Evolutionary conservation across 768 basidiomycete species (phyloP).

Genomic region (Leccinellum rugosiceps): DNA sequence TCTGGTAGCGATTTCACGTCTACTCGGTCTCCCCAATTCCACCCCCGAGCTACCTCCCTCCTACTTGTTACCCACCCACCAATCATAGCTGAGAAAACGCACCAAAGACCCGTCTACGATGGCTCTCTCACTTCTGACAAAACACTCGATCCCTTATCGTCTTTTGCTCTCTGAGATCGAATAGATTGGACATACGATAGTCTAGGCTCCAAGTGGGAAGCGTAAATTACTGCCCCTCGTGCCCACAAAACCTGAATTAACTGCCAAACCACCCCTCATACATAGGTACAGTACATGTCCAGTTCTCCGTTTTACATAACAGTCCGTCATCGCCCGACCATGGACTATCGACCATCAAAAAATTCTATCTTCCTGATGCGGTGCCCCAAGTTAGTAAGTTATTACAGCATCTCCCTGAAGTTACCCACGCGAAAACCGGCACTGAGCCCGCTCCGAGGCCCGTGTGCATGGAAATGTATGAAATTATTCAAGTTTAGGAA

Average conservation of each 20-base stretch:
- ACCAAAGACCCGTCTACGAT: not conserved
- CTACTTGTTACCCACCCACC: too few species aligned
- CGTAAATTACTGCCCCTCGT: not conserved
- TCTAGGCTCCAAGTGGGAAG: not conserved
- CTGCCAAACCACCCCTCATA: not conserved
- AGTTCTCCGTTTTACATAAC: not conserved
- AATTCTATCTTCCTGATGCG: not conserved
- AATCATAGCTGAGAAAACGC: not conserved
- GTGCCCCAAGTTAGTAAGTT: not conserved
- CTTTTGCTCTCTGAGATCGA: not conserved
- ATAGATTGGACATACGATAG: not conserved
- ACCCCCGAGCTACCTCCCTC: too few species aligned
- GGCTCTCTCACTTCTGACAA: too few species aligned
- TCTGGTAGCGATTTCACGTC: not conserved
- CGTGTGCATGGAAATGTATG: not conserved
- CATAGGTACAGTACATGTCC: not conserved
- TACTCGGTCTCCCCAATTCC: not conserved
- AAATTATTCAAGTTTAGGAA: not conserved
- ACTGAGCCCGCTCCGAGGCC: not conserved
- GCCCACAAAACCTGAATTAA: not conserved
- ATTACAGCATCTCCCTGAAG: not conserved
- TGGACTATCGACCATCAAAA: not conserved
- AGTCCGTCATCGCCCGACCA: not conserved
- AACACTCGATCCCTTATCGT: not conserved
- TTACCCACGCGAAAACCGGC: not conserved